These are phyloP conservation scores for Sporothrix globosa DNA, from an alignment of 2,329 filamentous ascomycete species.

Conservation along the genomic window DNA sequence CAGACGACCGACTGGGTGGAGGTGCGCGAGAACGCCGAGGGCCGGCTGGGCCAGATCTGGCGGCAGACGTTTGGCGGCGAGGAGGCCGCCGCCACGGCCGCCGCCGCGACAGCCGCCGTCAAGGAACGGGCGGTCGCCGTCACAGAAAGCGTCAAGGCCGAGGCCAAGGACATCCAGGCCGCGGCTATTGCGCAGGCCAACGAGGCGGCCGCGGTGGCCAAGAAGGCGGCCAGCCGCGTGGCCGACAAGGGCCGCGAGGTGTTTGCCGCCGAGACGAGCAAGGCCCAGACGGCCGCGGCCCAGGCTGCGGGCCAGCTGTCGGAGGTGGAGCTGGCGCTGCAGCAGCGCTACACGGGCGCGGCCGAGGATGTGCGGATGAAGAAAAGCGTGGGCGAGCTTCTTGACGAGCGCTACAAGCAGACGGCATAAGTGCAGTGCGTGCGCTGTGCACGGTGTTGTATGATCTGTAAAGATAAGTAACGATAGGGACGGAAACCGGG, in stretches of 20 bases:
- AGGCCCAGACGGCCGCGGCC: slow-evolving; percentile 12
- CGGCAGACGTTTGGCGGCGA: slow-evolving; percentile 45
- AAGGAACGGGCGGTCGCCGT: slow-evolving; percentile 36
- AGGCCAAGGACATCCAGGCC: slow-evolving; percentile 37
- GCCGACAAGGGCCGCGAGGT: slow-evolving; percentile 49
- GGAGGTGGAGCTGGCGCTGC: slow-evolving; percentile 54
- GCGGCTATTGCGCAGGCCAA: slow-evolving; percentile 38
- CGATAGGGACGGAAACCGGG: not conserved
- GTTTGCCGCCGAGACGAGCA: slow-evolving; percentile 2
- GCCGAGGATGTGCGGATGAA: slow-evolving; percentile 45
- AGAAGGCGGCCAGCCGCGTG: slow-evolving; percentile 48
- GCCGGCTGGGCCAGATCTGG: slow-evolving; percentile 52
- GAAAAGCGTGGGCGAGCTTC: slow-evolving; percentile 57
- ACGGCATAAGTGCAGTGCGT: slow-evolving; percentile 20
- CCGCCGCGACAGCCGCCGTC: slow-evolving; percentile 39
- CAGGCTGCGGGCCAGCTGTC: slow-evolving; percentile 38
- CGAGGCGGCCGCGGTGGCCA: slow-evolving; percentile 46
- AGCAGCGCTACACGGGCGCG: slow-evolving; percentile 55
- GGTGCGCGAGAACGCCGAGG: slow-evolving; percentile 62
- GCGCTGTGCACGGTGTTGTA: not conserved
- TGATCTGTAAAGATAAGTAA: slow-evolving; percentile 25
- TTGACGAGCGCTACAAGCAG: slow-evolving; percentile 59
- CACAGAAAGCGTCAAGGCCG: slow-evolving; percentile 43
- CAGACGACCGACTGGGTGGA: slow-evolving; percentile 68
- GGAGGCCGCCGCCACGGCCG: slow-evolving; percentile 43